Base-by-base conservation (phyloP, 2,329 filamentous ascomycete genomes). In the Cadophora malorum region DNA sequence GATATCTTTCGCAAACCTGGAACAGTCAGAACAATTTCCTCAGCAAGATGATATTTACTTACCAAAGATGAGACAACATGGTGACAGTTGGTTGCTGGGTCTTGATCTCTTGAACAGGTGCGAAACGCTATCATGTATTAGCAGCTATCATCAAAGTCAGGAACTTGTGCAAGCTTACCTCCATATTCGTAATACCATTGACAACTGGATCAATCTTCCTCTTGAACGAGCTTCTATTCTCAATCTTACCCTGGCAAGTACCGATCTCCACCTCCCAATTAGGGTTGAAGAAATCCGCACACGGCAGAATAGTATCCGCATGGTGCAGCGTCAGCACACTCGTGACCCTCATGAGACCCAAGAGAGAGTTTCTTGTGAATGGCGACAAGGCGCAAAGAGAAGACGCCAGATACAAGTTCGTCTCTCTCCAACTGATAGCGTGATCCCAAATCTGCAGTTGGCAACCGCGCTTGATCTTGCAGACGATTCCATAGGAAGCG, bases 371-470 rank as follows among this genome's bases (percentile, higher is more conserved):
- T 45, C 74, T 60, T 2, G 74, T 69, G 56, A 76, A 76, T 2
- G 75, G 75, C 12, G 71, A 28, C 41, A 73, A 25, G 28, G 66
- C 47, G 58, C 65, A 74, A 14, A 76, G 63, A 31, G 70, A 74
- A 10, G 75, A 76, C n/a, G 75, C 76, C 3, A 77, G 70, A 61
- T 69, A 71, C 63, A 75, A 28, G 67, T 74, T 70, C 47, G 65
- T 67, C 21, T 88, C 86, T 69, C 86, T 80, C 86, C 86, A 89
- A 49, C 83, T 84, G 69, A 89, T 88, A 33, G 85, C 85, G 74
- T 89, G 86, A 70, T 89, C 86, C 86, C 86, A 89, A 67, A 89
- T 87, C 70, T 87, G 85, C 52, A 88, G 81, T 0, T 84, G 87
- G 67, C 85, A 86, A 66, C 84, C 83, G 33, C 85, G 82, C 76